Evolutionary conservation across 495 filamentous ascomycete genomes (phyloP).

Genomic region (Sordaria brevicollis): DNA sequence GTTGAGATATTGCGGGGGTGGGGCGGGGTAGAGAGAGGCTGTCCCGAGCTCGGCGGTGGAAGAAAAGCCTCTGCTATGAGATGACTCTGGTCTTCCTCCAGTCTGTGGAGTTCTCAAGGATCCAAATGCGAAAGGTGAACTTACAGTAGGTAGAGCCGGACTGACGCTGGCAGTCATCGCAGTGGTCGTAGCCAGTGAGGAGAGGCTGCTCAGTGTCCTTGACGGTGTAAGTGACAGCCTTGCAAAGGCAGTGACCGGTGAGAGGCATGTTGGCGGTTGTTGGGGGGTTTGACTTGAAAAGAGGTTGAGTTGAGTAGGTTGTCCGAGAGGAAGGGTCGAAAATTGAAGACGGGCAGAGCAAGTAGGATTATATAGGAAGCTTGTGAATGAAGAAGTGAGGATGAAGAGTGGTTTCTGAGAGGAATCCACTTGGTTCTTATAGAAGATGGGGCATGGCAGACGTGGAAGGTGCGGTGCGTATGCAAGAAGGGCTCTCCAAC

Average conservation of each 20-base stretch:
- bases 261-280: conserved; percentile 45
- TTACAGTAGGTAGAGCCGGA: conserved; percentile 58
- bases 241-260: conserved; percentile 61
- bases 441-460: background rate
- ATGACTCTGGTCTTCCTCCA: background rate
- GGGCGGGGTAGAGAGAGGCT: background rate
- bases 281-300: background rate
- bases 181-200: conserved; percentile 56
- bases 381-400: background rate
- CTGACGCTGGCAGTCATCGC: conserved; percentile 64
- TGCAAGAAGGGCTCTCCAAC: background rate
- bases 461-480: background rate
- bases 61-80: background rate
- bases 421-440: background rate
- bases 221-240: conserved; percentile 53
- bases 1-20: background rate
- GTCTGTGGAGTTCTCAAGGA: too few species aligned
- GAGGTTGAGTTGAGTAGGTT: background rate
- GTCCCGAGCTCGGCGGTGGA: background rate
- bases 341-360: background rate
- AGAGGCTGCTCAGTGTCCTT: conserved; percentile 41
- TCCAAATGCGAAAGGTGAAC: conserved; percentile 2
- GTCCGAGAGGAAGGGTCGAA: background rate
- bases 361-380: background rate
- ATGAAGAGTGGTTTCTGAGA: background rate